Percentiles rank a stretch among this genome's conserved stretches.
Evolutionary conservation across 306 rosid genomes (phyloP).

Genomic region (Glycine latifolia): DNA sequence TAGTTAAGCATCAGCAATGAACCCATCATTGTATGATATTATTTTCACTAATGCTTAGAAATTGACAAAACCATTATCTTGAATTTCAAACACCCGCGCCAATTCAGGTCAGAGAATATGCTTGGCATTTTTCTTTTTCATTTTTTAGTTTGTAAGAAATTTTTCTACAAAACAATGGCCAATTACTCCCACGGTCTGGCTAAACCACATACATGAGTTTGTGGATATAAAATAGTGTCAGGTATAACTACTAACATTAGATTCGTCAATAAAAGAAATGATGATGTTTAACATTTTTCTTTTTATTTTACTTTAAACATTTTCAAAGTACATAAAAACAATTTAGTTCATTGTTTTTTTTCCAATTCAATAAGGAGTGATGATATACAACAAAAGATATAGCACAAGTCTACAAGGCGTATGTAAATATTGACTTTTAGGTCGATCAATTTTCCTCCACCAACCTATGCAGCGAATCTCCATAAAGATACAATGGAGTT

Average conservation of each 20-base stretch:
- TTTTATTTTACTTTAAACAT: not conserved
- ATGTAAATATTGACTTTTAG: too few relatives aligned
- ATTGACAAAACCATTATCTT: conserved; percentile 35
- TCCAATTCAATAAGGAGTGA: too few relatives aligned
- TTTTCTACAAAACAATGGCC: not conserved
- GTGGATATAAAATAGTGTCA: not conserved
- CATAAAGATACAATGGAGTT: too few relatives aligned
- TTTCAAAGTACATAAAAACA: not conserved
- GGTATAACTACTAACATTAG: conserved; percentile 1
- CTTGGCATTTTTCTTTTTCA: conserved; percentile 16
- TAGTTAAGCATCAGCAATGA: conserved; percentile 48
- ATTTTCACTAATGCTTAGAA: conserved; percentile 44
- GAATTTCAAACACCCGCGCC: conserved; percentile 63
- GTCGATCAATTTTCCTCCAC: too few relatives aligned
- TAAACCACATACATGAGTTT: not conserved
- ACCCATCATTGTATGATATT: conserved; percentile 46
- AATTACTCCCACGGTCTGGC: not conserved
- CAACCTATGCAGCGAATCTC: too few relatives aligned
- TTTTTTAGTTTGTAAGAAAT: not conserved
- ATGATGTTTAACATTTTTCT: not conserved
- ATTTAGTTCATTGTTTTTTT: not conserved
- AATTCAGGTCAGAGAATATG: conserved; percentile 32
- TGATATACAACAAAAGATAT: too few relatives aligned
- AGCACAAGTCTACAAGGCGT: too few relatives aligned
- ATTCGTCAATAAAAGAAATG: not conserved